phyloP scores from a whole-genome alignment of 345 rosid genomes.

The Corymbia maculata region DNA sequence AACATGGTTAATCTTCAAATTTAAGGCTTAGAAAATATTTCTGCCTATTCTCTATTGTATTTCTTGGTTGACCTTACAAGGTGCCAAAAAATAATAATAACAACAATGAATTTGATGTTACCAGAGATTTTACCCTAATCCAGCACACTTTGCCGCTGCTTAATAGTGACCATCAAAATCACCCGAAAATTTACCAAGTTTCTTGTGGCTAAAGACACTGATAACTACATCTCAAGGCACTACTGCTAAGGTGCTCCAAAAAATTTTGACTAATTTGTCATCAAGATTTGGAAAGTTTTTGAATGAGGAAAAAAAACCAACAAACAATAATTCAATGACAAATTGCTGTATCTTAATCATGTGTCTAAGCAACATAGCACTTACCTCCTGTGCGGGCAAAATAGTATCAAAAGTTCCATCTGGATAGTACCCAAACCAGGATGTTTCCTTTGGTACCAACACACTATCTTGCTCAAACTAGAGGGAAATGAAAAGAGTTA shows the following conservation, averaged over 20 bases:
- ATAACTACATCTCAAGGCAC: not conserved
- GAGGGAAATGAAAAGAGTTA: not conserved
- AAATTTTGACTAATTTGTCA: not conserved
- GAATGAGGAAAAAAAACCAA: not conserved
- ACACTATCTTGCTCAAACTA: slow-evolving; percentile 81
- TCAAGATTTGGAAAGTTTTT: not conserved
- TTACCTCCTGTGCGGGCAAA: slow-evolving; percentile 62
- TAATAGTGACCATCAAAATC: not conserved
- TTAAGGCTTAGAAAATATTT: too few species aligned
- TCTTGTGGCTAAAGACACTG: not conserved
- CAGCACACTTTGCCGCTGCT: not conserved
- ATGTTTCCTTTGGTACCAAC: slow-evolving; percentile 75
- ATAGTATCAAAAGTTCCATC: slow-evolving; percentile 50
- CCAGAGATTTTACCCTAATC: not conserved
- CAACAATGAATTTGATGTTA: too few species aligned
- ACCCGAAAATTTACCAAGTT: not conserved
- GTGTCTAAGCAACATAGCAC: not conserved
- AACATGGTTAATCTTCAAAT: too few species aligned
- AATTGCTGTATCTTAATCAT: not conserved
- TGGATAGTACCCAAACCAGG: slow-evolving; percentile 82
- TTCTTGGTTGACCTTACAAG: too few species aligned
- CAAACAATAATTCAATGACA: not conserved
- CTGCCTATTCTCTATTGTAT: too few species aligned
- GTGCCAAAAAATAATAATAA: too few species aligned
- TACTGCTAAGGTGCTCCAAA: not conserved